Evolutionary conservation across 306 rosid genomes (phyloP), one percentile per base, ranked within the genome.

Genomic region (Vachellia pachyceras): DNA sequence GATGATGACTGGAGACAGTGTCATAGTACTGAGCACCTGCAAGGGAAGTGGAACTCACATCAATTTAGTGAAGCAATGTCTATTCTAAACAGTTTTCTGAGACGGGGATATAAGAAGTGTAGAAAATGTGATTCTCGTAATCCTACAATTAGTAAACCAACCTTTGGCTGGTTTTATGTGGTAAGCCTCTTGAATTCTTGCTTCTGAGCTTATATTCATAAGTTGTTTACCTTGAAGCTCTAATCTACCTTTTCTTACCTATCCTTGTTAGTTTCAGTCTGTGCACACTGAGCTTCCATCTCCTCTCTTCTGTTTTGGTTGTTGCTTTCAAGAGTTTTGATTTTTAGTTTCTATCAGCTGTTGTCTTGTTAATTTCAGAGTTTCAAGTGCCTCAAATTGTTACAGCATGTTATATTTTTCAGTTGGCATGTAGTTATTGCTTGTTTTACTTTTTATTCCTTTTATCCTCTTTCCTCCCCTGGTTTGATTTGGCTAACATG

Each of bases 161-260:
- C 87, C 69, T 93, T 89, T 85, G 99, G 98, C 71, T 91, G 98
- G 97, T 84, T 93, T 72, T 77, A 87, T 74, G 41, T 66, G 98
- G 99, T 95, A 87, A 50, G 40, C 70, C 73, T 69, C 79, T 82
- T 83, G 36, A 25, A n/a, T 42, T 84, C 42, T 57, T 39, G 58
- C 36, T 73, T 18, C 83, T 79, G 58, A 63, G 66, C 72, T 57
- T 72, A 20, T 50, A 77, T 79, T 68, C 50, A 60, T 25, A 63
- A 75, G 68, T 79, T 75, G 41, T 68, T 8, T 77, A 58, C 35
- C 7, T 3, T 20, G 70, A 72, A 37, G 25, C 36, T 73, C 54
- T 66, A 23, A 50, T 44, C 23, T 37, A 12, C 39, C 47, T 61
- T 74, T 81, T 37, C 46, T 35, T 9, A n/a, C 63, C 39, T 46